Percentiles rank a stretch among this genome's conserved stretches.
These are phyloP conservation scores for Russula compacta DNA, from an alignment of 768 basidiomycete genomes.

Conservation along the genomic window DNA sequence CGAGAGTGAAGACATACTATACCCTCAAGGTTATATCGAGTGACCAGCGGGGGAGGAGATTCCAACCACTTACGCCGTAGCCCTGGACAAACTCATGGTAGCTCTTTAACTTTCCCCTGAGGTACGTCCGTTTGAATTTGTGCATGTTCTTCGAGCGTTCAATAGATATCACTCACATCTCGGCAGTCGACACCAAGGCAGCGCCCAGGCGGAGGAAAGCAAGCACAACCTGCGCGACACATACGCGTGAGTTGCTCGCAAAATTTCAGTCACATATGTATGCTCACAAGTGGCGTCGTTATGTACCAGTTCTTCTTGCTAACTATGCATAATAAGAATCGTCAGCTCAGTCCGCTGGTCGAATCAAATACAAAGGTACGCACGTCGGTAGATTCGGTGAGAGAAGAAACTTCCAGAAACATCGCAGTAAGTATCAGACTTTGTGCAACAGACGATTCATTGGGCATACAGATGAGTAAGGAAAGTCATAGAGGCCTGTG, in stretches of 20 bases:
- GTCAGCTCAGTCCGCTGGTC: not conserved
- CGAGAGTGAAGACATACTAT: constrained; percentile 16
- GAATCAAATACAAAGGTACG: not conserved
- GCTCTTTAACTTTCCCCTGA: constrained; percentile 1
- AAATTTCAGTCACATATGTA: not conserved
- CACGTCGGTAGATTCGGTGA: constrained; percentile 3
- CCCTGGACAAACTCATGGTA: not conserved
- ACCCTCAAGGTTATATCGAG: too few relatives aligned
- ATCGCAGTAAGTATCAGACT: not conserved
- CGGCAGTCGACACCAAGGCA: not conserved
- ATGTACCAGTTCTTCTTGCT: constrained; percentile 5
- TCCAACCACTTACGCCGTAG: constrained; percentile 1
- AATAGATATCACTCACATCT: constrained; percentile 1
- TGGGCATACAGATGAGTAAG: not conserved
- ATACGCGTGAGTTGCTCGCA: not conserved
- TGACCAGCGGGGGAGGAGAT: not conserved
- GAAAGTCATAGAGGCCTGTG: constrained; percentile 7
- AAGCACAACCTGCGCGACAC: not conserved
- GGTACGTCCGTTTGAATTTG: not conserved
- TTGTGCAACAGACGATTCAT: not conserved
- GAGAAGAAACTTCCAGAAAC: constrained; percentile 5
- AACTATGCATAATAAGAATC: not conserved
- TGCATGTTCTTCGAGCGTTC: not conserved
- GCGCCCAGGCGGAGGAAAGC: not conserved
- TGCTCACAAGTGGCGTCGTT: constrained; percentile 3